Evolutionary conservation across 2,329 filamentous ascomycete genomes (phyloP), one percentile per base, ranked within the genome.

Genomic region (Magnaporthiopsis poae): DNA sequence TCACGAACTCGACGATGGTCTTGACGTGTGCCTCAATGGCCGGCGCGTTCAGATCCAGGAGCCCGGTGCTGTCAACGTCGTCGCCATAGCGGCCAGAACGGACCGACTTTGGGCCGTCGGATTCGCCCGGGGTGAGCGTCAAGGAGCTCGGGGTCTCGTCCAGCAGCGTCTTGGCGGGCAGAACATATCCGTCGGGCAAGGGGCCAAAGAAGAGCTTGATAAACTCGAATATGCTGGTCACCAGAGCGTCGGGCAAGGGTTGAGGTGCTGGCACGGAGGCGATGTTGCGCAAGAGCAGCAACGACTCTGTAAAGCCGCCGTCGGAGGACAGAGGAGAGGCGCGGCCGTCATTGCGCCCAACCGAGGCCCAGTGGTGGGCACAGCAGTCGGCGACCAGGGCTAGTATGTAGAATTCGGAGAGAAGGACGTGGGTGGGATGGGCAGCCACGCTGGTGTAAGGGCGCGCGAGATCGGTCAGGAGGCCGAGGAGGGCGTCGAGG

Each of bases 351-450:
- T 56, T 56, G 46, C 46, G 46, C 46, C 46, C 46, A 11, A 25
- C 46, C 15, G 72, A 67, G 61, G 69, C 64, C 86, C 86, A 89
- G 72, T 87, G 82, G 65, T 83, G 82, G 64, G 82, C 81, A 70
- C 86, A 89, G 73, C 87, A 90, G 71, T 89, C 86, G 72, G 86
- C 85, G 52, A 87, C 80, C 60, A 90, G 78, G 63, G 84, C 81
- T 64, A 89, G 75, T n/a, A 89, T 78, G 71, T 87, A 89, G 63
- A 87, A 77, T 73, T 90, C 87, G 25, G 88, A 89, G 62, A 85
- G 80, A 39, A 89, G 77, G 65, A 90, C 80, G 72, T 88, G 84
- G 56, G 80, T 77, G 2, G 86, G 86, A 70, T 87, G 86, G 29
- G 78, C 76, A 62, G 80, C 75, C 66, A 84, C 77, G 63, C 72